Conservation (phyloP, 257 asterid species). For the Echium plantagineum region DNA sequence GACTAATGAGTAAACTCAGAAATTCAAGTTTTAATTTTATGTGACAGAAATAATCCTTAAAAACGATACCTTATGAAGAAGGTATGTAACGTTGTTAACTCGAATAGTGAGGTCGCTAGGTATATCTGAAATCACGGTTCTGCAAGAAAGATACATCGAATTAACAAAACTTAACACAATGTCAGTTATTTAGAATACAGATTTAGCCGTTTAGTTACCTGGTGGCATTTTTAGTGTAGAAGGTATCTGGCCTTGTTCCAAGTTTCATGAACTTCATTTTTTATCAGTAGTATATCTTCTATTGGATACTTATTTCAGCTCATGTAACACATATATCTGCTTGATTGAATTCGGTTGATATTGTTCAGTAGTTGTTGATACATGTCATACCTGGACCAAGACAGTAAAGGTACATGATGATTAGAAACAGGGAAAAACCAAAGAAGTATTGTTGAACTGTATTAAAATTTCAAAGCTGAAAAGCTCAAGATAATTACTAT, state of each 20-base stretch:
- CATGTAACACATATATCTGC: background rate
- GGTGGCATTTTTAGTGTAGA: conserved; percentile 57
- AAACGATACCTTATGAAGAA: conserved; percentile 25
- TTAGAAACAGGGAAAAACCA: no score
- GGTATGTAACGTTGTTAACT: conserved; percentile 16
- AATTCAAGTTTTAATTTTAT: background rate
- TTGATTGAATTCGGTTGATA: background rate
- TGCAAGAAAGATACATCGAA: conserved; percentile 4
- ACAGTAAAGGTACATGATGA: background rate
- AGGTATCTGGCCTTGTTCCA: conserved; percentile 69
- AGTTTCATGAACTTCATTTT: conserved; percentile 81
- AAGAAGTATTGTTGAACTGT: no score
- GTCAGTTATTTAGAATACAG: background rate
- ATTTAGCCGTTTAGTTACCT: conserved; percentile 26
- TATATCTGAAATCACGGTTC: conserved; percentile 18
- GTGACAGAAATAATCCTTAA: background rate
- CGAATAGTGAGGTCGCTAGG: conserved; percentile 23
- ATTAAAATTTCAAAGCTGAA: no score
- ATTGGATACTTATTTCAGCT: conserved; percentile 1
- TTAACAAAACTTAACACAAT: background rate
- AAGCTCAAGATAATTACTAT: no score
- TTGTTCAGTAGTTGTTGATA: background rate
- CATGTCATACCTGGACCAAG: background rate
- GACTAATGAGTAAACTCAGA: no score
- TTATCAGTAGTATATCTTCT: conserved; percentile 1